Evolutionary conservation across 73 alveolate species (phyloP), one percentile per base, ranked within the genome.

Genomic region (Paramecium tetraurelia): DNA sequence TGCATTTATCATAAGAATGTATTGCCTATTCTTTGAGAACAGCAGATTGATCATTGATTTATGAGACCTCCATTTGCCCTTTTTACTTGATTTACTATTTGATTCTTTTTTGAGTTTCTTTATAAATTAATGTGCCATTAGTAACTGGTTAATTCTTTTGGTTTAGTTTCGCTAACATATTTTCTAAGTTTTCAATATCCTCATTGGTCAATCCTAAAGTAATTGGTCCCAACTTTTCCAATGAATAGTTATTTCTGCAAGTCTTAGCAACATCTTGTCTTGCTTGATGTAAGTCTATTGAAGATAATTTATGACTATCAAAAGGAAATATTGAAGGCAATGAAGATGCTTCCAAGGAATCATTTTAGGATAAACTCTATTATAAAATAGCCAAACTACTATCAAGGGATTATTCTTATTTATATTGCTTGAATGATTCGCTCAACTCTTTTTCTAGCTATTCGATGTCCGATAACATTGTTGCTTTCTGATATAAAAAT

Each of bases 311-410:
- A 43, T 80, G 46, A 80, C 41, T 31, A 80, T 80, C 90, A 43
- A 12, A 12, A 80, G 90, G 90, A 80, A 80, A 80, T 7, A 80
- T 80, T 21, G 90, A 80, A 43, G 90, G 90, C n/a, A 80, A 35
- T 7, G 76, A 43, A 0, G 90, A 80, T 8, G 10, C 33, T 10
- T 80, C 90, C 2, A 80, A 63, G n/a, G 90, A 80, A 31, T 80
- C 90, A 43, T 80, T 53, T 53, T 27, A 43, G 5, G 84, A 63
- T 33, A 63, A 33, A 63, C 84, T 63, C 84, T 63, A 63, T 33
- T 63, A 63, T 18, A 63, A 3, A 1, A 63, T 63, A 31, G 84
- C 84, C 41, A 80, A 22, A 80, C 90, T 80, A 44, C 57, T 80
- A 44, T 80, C 90, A 18, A 43, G 63, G 11, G 90, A 80, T 46